These are phyloP conservation scores for Prunus padus DNA, from an alignment of 306 rosid genomes.

Conservation along the genomic window DNA sequence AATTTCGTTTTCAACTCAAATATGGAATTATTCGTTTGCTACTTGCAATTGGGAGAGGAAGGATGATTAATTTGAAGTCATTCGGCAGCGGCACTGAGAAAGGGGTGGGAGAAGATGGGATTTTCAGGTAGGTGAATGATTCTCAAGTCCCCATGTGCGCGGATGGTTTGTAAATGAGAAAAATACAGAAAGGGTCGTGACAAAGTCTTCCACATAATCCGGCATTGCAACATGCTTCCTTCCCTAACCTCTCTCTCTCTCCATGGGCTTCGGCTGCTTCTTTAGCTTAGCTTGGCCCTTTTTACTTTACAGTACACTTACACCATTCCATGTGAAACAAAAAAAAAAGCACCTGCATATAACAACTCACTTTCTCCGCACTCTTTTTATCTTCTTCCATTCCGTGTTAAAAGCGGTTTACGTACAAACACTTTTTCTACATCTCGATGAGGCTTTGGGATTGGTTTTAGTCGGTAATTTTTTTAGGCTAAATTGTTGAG, in stretches of 20 bases:
- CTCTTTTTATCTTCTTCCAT: conserved; percentile 11
- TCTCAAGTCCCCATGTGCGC: conserved; percentile 58
- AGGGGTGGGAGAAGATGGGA: conserved; percentile 31
- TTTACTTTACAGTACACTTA: background rate
- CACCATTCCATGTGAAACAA: background rate
- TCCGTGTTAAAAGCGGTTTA: background rate
- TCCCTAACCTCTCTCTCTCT: background rate
- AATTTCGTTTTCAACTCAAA: too few relatives aligned
- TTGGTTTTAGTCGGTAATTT: too few relatives aligned
- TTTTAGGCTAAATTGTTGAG: too few relatives aligned
- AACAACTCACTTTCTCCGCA: background rate
- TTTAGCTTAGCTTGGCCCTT: background rate
- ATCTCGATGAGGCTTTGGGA: too few relatives aligned
- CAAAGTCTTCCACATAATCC: conserved; percentile 53
- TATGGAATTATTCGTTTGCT: too few relatives aligned
- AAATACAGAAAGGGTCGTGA: conserved; percentile 24
- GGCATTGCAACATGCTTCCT: conserved; percentile 46
- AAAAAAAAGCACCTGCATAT: background rate
- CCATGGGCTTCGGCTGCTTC: background rate
- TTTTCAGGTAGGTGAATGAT: conserved; percentile 59
- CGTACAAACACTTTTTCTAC: too few relatives aligned
- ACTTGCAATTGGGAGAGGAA: too few relatives aligned
- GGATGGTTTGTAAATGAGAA: conserved; percentile 21
- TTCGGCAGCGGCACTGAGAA: background rate
- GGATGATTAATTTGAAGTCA: too few relatives aligned